Evolutionary conservation across 1,139 yeast species (phyloP), one percentile per base, ranked within the genome.

Genomic region (Yamadazyma friedrichii): DNA sequence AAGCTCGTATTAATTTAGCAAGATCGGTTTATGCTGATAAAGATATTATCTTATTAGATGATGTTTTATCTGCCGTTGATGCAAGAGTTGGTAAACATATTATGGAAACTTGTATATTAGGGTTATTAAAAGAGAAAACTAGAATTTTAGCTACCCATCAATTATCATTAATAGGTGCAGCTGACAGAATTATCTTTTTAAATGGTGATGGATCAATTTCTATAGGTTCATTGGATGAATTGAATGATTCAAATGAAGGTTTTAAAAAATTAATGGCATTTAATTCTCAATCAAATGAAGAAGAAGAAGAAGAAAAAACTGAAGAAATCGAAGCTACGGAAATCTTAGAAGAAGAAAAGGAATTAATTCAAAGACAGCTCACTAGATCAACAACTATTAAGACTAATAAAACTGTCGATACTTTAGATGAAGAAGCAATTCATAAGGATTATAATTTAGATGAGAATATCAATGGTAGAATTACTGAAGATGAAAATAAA

Each of bases 101-200:
- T 29, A 65, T 71, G 67, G 56, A 64, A 20, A 50, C 62, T 17
- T 70, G 76, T 52, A 51, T 73, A 22, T 41, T 60, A 44, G 73
- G 67, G 1, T 46, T 66, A 17, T 50, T 72, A 35, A 56, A 54
- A 36, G 61, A 57, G 13, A 69, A 61, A 42, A 72, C 77, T 1
- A 59, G 76, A 48, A 50, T 72, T n/a, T 60, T 72, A 44, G 77
- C 77, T 6, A 72, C 78, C 2, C 76, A 72, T 55, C 77, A 72
- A 51, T 59, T 71, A 38, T 65, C 76, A 2, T 58, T 72, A 42
- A 67, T 72, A 49, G 66, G 64, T 6, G 50, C 64, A 39, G 77
- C 77, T 22, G 74, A 69, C 52, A 54, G 61, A 39, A 54, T 72
- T 16, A 53, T 71, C 11, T 71, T 65, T 49, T 50, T 72, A 46